Evolutionary conservation across 495 filamentous ascomycete genomes (phyloP).

Genomic region (Tuber aestivum): DNA sequence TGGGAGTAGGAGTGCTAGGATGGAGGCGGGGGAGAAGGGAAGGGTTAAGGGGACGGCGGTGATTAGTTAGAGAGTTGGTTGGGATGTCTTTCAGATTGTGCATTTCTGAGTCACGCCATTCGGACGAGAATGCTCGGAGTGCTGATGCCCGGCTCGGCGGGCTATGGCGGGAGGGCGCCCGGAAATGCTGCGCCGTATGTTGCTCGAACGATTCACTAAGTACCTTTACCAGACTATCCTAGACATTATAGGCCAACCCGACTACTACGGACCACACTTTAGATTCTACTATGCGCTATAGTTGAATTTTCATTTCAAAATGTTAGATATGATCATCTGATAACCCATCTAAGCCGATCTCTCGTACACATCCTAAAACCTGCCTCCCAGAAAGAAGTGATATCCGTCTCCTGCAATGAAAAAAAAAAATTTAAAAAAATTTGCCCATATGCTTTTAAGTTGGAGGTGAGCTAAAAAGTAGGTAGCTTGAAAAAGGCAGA

Average conservation of each 20-base stretch:
- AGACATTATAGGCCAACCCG: background rate
- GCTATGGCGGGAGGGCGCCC: background rate
- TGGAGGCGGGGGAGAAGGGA: slow-evolving; percentile 66
- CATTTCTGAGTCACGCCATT: background rate
- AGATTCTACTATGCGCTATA: no score
- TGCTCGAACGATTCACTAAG: background rate
- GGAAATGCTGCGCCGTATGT: background rate
- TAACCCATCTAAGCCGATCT: no score
- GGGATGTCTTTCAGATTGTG: background rate
- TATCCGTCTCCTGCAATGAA: no score
- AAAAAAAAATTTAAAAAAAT: no score
- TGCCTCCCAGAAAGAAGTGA: no score
- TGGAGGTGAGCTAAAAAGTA: no score
- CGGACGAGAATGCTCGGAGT: background rate
- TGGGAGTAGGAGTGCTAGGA: slow-evolving; percentile 77
- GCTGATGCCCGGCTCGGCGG: background rate
- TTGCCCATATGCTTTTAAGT: no score
- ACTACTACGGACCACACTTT: no score
- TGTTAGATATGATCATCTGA: no score
- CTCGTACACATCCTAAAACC: no score
- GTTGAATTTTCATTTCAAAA: no score
- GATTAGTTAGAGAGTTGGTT: slow-evolving; percentile 38
- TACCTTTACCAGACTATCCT: background rate
- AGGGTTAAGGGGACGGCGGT: slow-evolving; percentile 63
- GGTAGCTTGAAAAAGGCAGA: no score